A percentile compares a stretch with the other conserved stretches of the same genome.
These are phyloP conservation scores for Pseudogymnoascus sp. DNA, from an alignment of 2,329 filamentous ascomycete species.

Conservation along the genomic window DNA sequence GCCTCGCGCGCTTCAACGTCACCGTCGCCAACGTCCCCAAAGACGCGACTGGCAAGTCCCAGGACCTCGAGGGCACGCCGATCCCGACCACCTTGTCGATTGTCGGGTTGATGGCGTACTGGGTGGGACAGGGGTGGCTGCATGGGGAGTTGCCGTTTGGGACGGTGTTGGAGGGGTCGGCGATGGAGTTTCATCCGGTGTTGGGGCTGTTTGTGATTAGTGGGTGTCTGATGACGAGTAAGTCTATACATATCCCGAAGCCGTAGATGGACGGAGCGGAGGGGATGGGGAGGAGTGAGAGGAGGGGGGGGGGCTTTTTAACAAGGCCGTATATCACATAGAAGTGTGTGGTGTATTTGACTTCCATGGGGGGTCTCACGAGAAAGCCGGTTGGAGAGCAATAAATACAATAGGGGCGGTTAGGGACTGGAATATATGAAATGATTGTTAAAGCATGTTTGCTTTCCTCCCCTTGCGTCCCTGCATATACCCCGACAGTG, in stretches of 20 bases:
- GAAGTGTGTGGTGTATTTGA: neutral
- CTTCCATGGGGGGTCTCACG: neutral
- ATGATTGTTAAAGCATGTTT: neutral
- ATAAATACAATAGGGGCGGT: neutral
- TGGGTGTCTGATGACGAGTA: constrained; percentile 91
- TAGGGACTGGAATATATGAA: neutral
- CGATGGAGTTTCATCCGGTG: constrained; percentile 77
- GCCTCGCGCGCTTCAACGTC: constrained; percentile 95
- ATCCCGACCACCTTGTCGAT: constrained; percentile 85
- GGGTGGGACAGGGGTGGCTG: constrained; percentile 75
- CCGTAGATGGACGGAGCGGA: constrained; percentile 39
- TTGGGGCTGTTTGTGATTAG: constrained; percentile 78
- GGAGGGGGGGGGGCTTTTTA: neutral
- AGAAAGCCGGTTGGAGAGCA: neutral
- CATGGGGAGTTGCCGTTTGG: constrained; percentile 74
- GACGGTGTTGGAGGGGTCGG: constrained; percentile 56
- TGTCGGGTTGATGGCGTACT: constrained; percentile 81
- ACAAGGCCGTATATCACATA: neutral
- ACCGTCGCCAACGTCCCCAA: constrained; percentile 86
- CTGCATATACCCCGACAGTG: neutral
- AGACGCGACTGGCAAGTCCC: constrained; percentile 82
- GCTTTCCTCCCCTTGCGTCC: neutral
- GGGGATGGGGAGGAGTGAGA: neutral
- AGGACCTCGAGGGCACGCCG: constrained; percentile 95
- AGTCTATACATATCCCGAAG: constrained; percentile 92